Percentiles rank a stretch among this genome's conserved stretches.
phyloP scores from a whole-genome alignment of 2,329 filamentous ascomycete genomes.

The Arthrobotrys pseudoclavata region DNA sequence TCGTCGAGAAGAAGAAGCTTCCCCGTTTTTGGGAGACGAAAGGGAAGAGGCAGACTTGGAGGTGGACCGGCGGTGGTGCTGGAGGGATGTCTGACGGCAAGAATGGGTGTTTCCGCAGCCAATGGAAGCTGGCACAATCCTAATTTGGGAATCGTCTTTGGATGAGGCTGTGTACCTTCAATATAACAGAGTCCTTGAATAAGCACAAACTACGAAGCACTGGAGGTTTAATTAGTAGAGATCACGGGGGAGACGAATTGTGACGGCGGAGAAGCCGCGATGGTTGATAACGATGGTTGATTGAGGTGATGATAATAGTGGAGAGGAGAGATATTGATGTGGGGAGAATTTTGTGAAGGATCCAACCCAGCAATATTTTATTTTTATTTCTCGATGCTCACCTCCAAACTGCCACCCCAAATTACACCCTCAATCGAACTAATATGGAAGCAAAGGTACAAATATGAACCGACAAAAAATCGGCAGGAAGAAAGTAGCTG shows the following conservation, averaged over 20 bases:
- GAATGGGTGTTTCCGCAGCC: slow-evolving; percentile 48
- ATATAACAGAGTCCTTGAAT: background rate
- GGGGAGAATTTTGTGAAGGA: slow-evolving; percentile 43
- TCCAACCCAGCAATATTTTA: slow-evolving; percentile 34
- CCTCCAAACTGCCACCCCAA: background rate
- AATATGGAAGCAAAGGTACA: background rate
- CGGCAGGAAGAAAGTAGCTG: slow-evolving; percentile 20
- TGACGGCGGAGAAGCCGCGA: slow-evolving; percentile 36
- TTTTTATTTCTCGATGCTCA: background rate
- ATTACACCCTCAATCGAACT: background rate
- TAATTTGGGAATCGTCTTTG: slow-evolving; percentile 39
- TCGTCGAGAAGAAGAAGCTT: slow-evolving; percentile 18
- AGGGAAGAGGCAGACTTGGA: slow-evolving; percentile 27
- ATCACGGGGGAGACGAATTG: slow-evolving; percentile 10
- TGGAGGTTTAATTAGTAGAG: background rate
- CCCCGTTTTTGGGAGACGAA: slow-evolving; percentile 33
- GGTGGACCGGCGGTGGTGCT: slow-evolving; percentile 9
- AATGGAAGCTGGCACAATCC: slow-evolving; percentile 34
- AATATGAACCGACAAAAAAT: background rate
- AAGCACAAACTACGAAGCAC: background rate
- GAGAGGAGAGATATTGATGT: background rate
- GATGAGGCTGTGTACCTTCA: slow-evolving; percentile 46
- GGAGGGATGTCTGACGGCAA: slow-evolving; percentile 40
- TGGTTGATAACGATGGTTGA: slow-evolving; percentile 12
- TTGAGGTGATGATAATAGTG: background rate